phyloP scores from a whole-genome alignment of 345 rosid species.

The Lepidium didymum region DNA sequence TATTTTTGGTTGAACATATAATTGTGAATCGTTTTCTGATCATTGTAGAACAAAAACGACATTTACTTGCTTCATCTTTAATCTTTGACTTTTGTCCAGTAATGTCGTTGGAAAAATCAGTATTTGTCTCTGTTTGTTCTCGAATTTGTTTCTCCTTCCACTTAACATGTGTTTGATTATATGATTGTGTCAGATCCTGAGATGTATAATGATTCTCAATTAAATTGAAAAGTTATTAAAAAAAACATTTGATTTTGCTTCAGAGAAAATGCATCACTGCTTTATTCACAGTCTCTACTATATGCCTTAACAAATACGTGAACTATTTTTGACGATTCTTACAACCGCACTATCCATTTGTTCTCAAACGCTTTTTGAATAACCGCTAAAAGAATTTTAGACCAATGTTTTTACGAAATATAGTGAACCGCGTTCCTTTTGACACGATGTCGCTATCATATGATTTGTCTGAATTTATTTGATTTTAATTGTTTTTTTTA shows the following conservation, averaged over 20 bases:
- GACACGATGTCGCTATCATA: neutral
- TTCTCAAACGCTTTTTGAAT: neutral
- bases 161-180: constrained; percentile 23
- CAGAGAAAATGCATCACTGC: neutral
- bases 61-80: neutral
- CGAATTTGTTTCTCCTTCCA: neutral
- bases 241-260: neutral
- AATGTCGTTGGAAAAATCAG: constrained; percentile 15
- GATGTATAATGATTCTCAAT: constrained; percentile 13
- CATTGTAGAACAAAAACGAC: constrained; percentile 25
- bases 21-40: constrained; percentile 21
- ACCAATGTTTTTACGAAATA: neutral
- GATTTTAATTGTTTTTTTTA: neutral
- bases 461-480: neutral
- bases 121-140: constrained; percentile 11
- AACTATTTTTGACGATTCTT: neutral
- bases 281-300: neutral
- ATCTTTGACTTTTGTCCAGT: constrained; percentile 18
- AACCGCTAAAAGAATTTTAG: neutral
- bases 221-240: neutral
- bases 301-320: neutral
- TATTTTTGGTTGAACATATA: constrained; percentile 17
- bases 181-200: constrained; percentile 8
- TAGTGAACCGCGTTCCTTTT: neutral
- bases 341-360: neutral